phyloP scores from a whole-genome alignment of 1,139 yeast species.

The Suhomyces wounanorum region DNA sequence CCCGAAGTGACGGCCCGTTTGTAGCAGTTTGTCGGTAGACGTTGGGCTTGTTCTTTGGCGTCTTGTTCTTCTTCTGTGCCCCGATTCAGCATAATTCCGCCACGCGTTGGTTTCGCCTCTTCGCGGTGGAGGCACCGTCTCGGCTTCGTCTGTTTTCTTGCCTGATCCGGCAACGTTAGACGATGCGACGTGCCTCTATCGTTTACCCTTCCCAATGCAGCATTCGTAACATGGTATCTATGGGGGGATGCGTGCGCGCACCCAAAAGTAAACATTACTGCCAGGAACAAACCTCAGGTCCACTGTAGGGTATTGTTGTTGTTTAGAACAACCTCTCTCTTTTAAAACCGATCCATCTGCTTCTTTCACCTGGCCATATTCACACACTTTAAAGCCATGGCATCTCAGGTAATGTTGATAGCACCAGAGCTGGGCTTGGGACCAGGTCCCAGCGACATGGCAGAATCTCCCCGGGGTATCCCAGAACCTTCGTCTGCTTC shows the following conservation, averaged over 20 bases:
- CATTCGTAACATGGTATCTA: constrained; percentile 7
- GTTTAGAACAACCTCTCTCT: constrained; percentile 6
- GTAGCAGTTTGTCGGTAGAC: too few relatives aligned
- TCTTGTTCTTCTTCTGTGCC: not conserved
- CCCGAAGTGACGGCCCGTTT: too few relatives aligned
- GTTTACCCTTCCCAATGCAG: constrained; percentile 8
- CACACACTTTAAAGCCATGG: constrained; percentile 11
- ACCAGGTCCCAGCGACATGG: not conserved
- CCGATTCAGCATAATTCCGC: not conserved
- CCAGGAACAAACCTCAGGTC: constrained; percentile 11
- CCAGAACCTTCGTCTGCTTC: not conserved
- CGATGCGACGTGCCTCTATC: constrained; percentile 7
- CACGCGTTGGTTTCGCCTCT: not conserved
- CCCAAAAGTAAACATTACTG: constrained; percentile 15
- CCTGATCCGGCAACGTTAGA: constrained; percentile 6
- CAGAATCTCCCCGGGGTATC: not conserved
- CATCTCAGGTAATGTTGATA: constrained; percentile 17
- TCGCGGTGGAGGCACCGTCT: not conserved
- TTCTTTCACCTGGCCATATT: constrained; percentile 6
- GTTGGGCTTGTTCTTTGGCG: too few relatives aligned
- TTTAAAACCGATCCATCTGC: constrained; percentile 10
- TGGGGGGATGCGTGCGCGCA: constrained; percentile 8
- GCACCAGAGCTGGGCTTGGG: constrained; percentile 10
- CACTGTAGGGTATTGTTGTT: constrained; percentile 12
- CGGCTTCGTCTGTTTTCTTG: constrained; percentile 4